Percentiles rank a stretch among this genome's conserved stretches.
These are phyloP conservation scores for Scenedesmus sp. DNA, from an alignment of 163 green algal genomes.

Conservation along the genomic window DNA sequence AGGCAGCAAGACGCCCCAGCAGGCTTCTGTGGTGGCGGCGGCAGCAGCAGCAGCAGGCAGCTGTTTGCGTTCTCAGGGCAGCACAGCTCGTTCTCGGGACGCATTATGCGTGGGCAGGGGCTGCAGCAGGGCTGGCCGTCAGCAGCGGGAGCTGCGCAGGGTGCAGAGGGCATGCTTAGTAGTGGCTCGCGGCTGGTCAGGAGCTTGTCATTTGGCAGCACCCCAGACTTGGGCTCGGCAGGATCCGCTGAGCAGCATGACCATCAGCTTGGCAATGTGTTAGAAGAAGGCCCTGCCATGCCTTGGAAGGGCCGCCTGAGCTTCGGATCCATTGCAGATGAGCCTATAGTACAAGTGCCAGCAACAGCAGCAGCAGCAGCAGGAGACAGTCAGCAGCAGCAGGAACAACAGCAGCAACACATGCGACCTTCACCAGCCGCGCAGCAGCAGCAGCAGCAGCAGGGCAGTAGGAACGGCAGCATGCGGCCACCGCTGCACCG, in stretches of 20 bases:
- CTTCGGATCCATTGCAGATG: background rate
- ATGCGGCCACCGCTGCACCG: conserved; percentile 50
- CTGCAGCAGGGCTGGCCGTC: background rate
- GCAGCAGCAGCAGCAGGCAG: background rate
- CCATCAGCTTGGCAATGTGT: background rate
- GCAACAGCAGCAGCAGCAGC: background rate
- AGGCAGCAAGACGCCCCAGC: conserved; percentile 1
- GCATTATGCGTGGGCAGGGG: background rate
- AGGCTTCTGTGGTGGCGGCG: background rate
- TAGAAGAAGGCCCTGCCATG: background rate
- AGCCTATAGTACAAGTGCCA: background rate
- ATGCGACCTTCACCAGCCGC: background rate
- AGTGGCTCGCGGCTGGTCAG: conserved; percentile 14
- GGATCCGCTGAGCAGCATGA: conserved; percentile 34
- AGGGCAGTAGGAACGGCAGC: conserved; percentile 24
- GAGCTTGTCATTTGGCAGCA: background rate
- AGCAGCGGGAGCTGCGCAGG: background rate
- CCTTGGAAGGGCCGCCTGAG: conserved; percentile 14
- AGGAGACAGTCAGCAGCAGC: background rate
- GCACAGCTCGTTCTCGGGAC: conserved; percentile 5
- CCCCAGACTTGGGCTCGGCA: background rate
- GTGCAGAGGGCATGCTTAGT: conserved; percentile 30
- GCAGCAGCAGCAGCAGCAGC: conserved; percentile 19
- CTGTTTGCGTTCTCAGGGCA: conserved; percentile 13
- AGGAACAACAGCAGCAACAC: conserved; percentile 35